A percentile compares a stretch with the other conserved stretches of the same genome.
These are phyloP conservation scores for Sporisorium graminicola DNA, from an alignment of 1,284 basidiomycete species.

Conservation along the genomic window DNA sequence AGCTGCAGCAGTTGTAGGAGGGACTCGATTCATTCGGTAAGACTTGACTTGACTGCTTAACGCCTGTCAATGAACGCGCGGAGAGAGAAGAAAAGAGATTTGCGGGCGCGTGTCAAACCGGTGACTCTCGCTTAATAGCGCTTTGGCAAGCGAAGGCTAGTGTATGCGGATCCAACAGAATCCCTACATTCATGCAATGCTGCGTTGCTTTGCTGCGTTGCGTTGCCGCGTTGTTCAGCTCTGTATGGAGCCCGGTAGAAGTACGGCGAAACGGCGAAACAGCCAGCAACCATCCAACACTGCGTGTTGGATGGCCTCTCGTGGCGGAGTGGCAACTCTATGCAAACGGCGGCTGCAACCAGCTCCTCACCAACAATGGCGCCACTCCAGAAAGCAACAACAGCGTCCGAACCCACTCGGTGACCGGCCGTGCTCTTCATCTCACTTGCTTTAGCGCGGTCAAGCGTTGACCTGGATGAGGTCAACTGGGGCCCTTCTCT, in stretches of 20 bases:
- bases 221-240: too few relatives aligned
- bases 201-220: background rate
- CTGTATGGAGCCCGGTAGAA: background rate
- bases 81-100: background rate
- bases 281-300: background rate
- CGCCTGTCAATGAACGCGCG: conserved; percentile 1
- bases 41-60: background rate
- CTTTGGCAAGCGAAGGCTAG: background rate
- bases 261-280: background rate
- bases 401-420: conserved; percentile 5
- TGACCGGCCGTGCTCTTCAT: background rate
- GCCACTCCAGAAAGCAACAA: conserved; percentile 4
- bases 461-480: background rate
- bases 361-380: background rate
- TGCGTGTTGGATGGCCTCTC: background rate
- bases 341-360: background rate
- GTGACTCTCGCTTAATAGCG: conserved; percentile 5
- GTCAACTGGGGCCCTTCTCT: background rate
- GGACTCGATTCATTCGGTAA: background rate
- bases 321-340: background rate
- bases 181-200: background rate
- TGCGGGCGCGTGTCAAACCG: conserved; percentile 1
- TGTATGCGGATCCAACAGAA: background rate
- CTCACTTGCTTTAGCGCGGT: background rate
- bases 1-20: background rate